Percentiles rank a stretch among this genome's conserved stretches.
Evolutionary conservation across 352 stramenopile genomes (phyloP).

Genomic region (Phytophthora nicotianae): DNA sequence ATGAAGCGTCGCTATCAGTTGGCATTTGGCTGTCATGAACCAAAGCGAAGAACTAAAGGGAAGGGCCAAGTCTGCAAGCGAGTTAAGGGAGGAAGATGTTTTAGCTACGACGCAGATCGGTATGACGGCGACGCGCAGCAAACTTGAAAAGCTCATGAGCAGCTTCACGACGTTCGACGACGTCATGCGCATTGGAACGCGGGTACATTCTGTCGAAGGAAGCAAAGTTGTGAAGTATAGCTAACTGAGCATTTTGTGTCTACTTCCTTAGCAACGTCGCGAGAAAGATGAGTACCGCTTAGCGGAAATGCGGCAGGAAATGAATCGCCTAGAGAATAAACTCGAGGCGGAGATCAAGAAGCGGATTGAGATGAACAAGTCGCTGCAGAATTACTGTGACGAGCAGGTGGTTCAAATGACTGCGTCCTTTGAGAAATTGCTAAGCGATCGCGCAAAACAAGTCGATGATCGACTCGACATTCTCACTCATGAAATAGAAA

Average conservation of each 20-base stretch:
- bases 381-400: conserved; percentile 90
- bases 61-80: background rate
- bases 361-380: conserved; percentile 95
- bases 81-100: conserved; percentile 18
- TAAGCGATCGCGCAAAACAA: conserved; percentile 79
- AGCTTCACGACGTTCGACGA: conserved; percentile 88
- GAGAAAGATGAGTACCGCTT: conserved; percentile 94
- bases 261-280: conserved; percentile 68
- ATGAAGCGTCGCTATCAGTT: conserved; percentile 37
- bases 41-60: conserved; percentile 14
- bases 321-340: conserved; percentile 89
- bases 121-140: conserved; percentile 78
- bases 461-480: conserved; percentile 71
- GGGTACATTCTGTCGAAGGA: conserved; percentile 29
- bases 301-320: conserved; percentile 93
- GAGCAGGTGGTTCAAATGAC: conserved; percentile 90
- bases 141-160: conserved; percentile 86
- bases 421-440: conserved; percentile 71
- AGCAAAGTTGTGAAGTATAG: background rate
- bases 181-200: conserved; percentile 85
- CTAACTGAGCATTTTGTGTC: conserved; percentile 2
- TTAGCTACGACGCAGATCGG: conserved; percentile 44
- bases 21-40: conserved; percentile 20
- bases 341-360: conserved; percentile 94
- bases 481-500: conserved; percentile 82